Evolutionary conservation across 345 rosid genomes (phyloP).

Genomic region (Brassica juncea): DNA sequence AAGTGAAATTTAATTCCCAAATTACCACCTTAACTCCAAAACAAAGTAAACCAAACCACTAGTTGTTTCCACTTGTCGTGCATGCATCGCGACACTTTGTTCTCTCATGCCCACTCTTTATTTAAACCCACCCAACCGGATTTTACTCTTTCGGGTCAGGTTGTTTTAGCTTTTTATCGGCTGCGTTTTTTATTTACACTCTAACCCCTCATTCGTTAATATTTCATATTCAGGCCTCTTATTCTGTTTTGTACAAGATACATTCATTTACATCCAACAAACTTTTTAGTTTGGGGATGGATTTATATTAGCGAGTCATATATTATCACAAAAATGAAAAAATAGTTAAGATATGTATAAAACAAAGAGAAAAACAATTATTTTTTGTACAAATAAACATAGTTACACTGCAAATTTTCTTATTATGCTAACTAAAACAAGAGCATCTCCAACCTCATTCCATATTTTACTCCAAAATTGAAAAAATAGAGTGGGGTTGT

Average conservation of each 20-base stretch:
- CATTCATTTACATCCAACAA: not conserved
- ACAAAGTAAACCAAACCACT: conserved; percentile 31
- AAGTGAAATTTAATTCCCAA: not conserved
- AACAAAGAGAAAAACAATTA: not conserved
- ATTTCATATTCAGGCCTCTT: not conserved
- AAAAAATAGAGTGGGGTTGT: no score
- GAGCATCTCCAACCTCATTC: no score
- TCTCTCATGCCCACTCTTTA: not conserved
- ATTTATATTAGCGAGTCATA: not conserved
- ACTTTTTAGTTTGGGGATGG: not conserved
- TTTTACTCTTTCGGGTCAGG: conserved; percentile 29
- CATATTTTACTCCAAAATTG: no score
- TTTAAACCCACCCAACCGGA: conserved; percentile 28
- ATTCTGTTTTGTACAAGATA: not conserved
- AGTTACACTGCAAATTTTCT: not conserved
- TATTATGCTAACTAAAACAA: not conserved
- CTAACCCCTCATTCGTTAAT: not conserved
- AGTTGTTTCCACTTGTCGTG: conserved; percentile 39
- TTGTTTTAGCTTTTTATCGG: not conserved
- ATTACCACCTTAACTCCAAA: not conserved
- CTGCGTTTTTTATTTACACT: not conserved
- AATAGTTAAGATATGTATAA: not conserved
- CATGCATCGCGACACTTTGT: conserved; percentile 31
- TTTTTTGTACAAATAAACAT: not conserved
- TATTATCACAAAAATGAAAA: not conserved